Base-by-base conservation (phyloP, 441 rosid genomes). In the Pelargonium exstipulatum region DNA sequence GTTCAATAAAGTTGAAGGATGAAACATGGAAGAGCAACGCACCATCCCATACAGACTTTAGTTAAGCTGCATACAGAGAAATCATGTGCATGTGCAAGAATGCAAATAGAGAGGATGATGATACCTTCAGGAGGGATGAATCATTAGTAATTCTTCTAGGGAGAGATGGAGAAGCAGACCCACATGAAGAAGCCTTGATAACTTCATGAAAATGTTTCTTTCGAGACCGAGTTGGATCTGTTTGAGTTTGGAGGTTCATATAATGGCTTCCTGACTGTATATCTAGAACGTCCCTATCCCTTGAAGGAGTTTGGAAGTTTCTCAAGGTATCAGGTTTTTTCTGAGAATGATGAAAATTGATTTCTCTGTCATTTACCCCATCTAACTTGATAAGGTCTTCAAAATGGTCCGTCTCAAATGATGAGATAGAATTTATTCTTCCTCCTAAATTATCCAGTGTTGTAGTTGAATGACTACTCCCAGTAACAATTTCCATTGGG, bases 81-180 rank as follows among this genome's bases (percentile, higher is more conserved):
- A 37, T 37, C 1, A 37, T 37, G 42, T 37, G 9, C 16, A 49
- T n/a, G 17, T 49, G 57, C 57, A 5, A n/a, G 57, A 49, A 49
- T 14, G 57, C 16, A 49, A 49, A 14, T 49, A n/a, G 17, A n/a
- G 16, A 49, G 57, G 16, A 49, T 12, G 16, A 9, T n/a, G 48
- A 35, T 26, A 87, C 88, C 87, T 83, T 77, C 51, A 51, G 58
- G 67, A 70, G 71, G 24, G 82, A 78, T 46, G 70, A 35, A 66
- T 75, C 78, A 69, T 69, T 71, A 69, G 67, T 40, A 71, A 69
- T 75, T 69, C 69, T 75, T 67, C 65, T 75, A 67, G 65, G 73
- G 42, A 63, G 5, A 73, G 67, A 43, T 64, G 74, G 82, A 77
- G 78, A 83, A 77, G 78, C 79, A 75, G 76, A 71, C 37, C 61